Evolutionary conservation across 163 green algal genomes (phyloP), one percentile per base, ranked within the genome.

Genomic region (Scenedesmus sp.): DNA sequence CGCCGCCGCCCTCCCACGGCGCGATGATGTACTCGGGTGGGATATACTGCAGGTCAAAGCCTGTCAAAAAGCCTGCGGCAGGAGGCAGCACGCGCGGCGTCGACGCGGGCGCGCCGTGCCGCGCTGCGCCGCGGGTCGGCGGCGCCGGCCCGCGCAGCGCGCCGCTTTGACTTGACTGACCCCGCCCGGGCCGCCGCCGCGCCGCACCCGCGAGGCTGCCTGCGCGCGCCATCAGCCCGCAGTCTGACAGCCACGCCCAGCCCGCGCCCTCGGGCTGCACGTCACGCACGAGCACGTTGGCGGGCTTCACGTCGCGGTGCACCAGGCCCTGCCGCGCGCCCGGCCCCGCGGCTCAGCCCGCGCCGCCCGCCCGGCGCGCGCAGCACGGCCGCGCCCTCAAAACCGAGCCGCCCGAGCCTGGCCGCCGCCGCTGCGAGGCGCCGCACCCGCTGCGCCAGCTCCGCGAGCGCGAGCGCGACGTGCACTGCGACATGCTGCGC

Each of bases 231-330:
- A 20, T n/a, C 33, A 74, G 45, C 1, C 64, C 64, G 45, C 60
- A 50, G 45, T 74, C 64, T n/a, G 28, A 50, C 6, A 74, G 64
- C 64, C 64, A 74, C 4, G 45, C 45, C 17, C 28, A 29, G 24
- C 64, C 70, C 9, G 34, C 74, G 13, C 91, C 92, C n/a, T 85
- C 62, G 3, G 86, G 77, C 18, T n/a, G n/a, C n/a, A n/a, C n/a
- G n/a, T n/a, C n/a, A n/a, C 76, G 86, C 9, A 98, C 53, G 31
- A 98, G 85, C 10, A 98, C 91, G 83, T 98, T 98, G 54, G 89
- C 93, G 3, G 95, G 91, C 89, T 98, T 96, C 77, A 98, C 94
- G 87, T 98, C 94, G 4, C 94, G 79, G 80, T 98, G 94, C 51
- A 98, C 87, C 20, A 83, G n/a, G 22, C 42, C 63, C 63, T 72